Conservation (phyloP, 2,329 filamentous ascomycete genomes). For the Trichoderma koningiopsis region DNA sequence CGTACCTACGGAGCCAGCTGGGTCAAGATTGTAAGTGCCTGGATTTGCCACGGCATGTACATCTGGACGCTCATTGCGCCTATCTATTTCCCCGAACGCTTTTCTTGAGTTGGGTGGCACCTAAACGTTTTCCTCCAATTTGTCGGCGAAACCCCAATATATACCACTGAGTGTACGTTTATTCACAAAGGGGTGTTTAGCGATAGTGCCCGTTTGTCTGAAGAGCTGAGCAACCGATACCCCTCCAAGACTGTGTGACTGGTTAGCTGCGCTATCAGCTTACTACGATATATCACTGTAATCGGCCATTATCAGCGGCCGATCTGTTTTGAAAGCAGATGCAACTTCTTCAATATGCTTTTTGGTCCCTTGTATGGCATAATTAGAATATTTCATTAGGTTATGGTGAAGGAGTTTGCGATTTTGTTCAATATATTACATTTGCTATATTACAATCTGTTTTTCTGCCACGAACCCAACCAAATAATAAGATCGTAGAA, state of each 20-base stretch:
- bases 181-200: not conserved
- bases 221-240: not conserved
- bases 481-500: not conserved
- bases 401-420: not conserved
- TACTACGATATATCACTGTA: not conserved
- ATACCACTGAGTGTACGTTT: not conserved
- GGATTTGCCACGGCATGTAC: slow-evolving; percentile 95
- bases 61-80: slow-evolving; percentile 91
- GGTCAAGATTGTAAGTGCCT: slow-evolving; percentile 98
- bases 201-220: not conserved
- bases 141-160: too few relatives aligned
- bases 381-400: not conserved
- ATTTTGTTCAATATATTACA: not conserved
- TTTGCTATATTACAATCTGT: not conserved
- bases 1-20: slow-evolving; percentile 96
- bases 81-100: slow-evolving; percentile 80
- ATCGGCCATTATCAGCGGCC: not conserved
- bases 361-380: not conserved
- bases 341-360: not conserved
- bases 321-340: not conserved
- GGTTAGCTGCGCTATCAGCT: not conserved
- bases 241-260: not conserved
- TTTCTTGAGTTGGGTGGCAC: slow-evolving; percentile 44
- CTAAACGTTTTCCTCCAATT: not conserved
- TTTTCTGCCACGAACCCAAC: not conserved